Evolutionary conservation across 345 rosid genomes (phyloP), one percentile per base, ranked within the genome.

Genomic region (Linum trigynum): DNA sequence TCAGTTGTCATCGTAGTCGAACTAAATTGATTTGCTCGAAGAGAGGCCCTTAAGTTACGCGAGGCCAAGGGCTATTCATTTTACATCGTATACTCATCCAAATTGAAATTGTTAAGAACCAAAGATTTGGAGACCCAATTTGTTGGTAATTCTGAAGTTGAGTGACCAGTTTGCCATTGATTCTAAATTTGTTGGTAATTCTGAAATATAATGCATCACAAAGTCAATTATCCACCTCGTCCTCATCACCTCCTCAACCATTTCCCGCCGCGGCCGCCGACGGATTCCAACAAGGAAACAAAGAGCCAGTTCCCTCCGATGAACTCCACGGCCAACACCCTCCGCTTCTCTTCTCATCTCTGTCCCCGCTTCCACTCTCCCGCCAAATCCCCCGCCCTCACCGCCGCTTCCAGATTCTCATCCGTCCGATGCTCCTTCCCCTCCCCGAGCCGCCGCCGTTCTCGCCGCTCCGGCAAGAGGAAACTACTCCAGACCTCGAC

Each of bases 391-490:
- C 61, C 74, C 62, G 17, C 38, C 5, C 55, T 67, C 73, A 41
- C 3, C n/a, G 61, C 77, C 50, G 53, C 64, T 12, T 65, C 75
- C 32, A 61, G 62, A 38, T 56, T 65, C 77, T 70, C 72, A 50
- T 66, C 50, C 62, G 74, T 23, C 32, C 32, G 32, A 23, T 23
- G 32, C 32, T 23, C 32, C 32, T 23, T 16, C 63, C 78, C 45
- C 56, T 59, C n/a, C 65, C 74, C 16, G 57, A 62, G 90, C 7
- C 89, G 84, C 65, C 88, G 85, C 66, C 62, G 61, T 4, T 56
- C 59, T 53, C 77, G 63, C 51, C 67, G 68, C 10, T 7, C 38
- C 53, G 56, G 5, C 51, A 37, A 5, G 12, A 16, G 62, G 43
- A 42, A n/a, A 32, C 5, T 57, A 14, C 3, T n/a, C 41, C 11